A percentile compares a stretch with the other conserved stretches of the same genome.
phyloP scores from a whole-genome alignment of 768 basidiomycete species.

The Mycena venus region DNA sequence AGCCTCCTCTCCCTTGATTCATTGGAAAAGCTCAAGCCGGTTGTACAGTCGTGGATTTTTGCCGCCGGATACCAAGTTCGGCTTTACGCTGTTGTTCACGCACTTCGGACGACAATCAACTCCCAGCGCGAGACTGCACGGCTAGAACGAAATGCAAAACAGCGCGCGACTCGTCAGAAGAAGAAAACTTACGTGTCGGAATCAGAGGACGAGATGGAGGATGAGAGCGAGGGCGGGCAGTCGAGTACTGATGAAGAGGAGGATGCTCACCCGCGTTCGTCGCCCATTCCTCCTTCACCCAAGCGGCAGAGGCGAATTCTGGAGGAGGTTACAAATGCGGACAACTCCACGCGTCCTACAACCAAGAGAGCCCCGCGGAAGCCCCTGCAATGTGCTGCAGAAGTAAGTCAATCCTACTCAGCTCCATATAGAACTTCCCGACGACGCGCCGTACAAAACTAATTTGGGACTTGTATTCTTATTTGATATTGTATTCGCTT shows the following conservation, averaged over 20 bases:
- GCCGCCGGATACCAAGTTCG: not conserved
- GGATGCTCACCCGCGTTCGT: not conserved
- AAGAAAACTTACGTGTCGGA: not conserved
- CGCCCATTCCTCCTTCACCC: not conserved
- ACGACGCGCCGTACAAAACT: not conserved
- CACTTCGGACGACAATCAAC: not conserved
- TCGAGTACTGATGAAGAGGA: not conserved
- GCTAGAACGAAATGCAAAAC: not conserved
- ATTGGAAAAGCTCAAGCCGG: not conserved
- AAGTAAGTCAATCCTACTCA: not conserved
- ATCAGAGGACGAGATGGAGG: not conserved
- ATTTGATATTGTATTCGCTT: not conserved
- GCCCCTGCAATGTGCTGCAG: not conserved
- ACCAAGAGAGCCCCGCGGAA: not conserved
- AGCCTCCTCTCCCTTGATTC: not conserved
- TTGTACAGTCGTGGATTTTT: not conserved
- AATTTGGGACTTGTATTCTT: not conserved
- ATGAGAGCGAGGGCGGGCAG: not conserved
- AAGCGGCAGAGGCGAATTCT: not conserved
- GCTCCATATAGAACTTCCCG: constrained; percentile 1
- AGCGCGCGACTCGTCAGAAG: not conserved
- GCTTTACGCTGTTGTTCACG: not conserved
- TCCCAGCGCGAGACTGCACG: not conserved
- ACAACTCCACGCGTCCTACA: not conserved
- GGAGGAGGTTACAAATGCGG: not conserved